Conservation (phyloP, 768 basidiomycete genomes). For the Psilocybe cyanescens region DNA sequence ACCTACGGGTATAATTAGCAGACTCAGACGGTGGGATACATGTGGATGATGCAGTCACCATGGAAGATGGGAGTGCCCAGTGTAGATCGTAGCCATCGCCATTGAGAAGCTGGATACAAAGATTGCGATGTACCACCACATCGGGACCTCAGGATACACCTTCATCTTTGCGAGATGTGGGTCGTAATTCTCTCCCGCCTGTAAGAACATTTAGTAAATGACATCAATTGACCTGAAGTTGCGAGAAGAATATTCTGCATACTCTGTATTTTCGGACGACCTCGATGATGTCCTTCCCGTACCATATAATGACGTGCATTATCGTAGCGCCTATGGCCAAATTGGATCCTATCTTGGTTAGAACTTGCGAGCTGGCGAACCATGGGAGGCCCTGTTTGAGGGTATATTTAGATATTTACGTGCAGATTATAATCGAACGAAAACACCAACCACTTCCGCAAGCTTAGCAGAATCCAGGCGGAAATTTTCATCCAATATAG, state of each 20-base stretch:
- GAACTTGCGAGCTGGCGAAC: slow-evolving; percentile 48
- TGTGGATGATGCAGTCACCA: slow-evolving; percentile 40
- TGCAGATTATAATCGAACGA: neutral
- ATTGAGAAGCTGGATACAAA: slow-evolving; percentile 49
- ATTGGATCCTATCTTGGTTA: slow-evolving; percentile 41
- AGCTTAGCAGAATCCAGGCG: slow-evolving; percentile 52
- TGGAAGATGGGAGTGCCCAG: slow-evolving; percentile 54
- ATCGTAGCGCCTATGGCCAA: slow-evolving; percentile 51
- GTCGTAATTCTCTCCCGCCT: slow-evolving; percentile 44
- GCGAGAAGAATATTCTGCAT: neutral
- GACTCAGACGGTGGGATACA: neutral
- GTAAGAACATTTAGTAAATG: neutral
- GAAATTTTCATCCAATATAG: slow-evolving; percentile 56
- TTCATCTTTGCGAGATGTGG: slow-evolving; percentile 64
- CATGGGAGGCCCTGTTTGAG: slow-evolving; percentile 40
- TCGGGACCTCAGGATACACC: slow-evolving; percentile 44
- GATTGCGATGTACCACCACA: slow-evolving; percentile 54
- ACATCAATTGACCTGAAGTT: neutral
- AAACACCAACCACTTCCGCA: slow-evolving; percentile 38
- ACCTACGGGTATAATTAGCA: slow-evolving; percentile 29
- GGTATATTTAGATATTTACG: no score
- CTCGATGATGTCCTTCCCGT: slow-evolving; percentile 48
- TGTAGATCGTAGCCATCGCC: slow-evolving; percentile 59
- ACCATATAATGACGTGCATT: slow-evolving; percentile 57
- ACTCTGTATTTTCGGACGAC: slow-evolving; percentile 48